Evolutionary conservation across 345 rosid species (phyloP).

Genomic region (Ceriops zippeliana): DNA sequence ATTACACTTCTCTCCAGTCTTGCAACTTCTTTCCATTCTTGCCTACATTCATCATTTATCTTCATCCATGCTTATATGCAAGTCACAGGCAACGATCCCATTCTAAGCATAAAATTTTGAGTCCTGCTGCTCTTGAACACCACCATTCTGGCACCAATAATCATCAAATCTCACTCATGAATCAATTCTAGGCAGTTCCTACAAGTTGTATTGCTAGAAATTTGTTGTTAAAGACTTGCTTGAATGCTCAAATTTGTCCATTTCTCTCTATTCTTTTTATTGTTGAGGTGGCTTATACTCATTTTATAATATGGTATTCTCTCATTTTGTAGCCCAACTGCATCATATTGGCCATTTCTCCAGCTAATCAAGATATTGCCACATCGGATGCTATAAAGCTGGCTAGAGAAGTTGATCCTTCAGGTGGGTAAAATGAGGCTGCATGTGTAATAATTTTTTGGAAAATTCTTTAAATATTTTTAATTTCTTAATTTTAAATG

Average conservation of each 20-base stretch:
- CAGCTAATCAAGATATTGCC: slow-evolving; percentile 99
- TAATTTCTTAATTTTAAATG: neutral
- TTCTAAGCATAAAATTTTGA: too few species aligned
- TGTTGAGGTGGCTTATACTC: slow-evolving; percentile 9
- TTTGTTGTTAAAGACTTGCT: too few species aligned
- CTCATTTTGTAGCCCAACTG: slow-evolving; percentile 74
- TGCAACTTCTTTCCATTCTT: too few species aligned
- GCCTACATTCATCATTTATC: too few species aligned
- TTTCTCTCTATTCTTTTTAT: neutral
- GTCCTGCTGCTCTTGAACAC: too few species aligned
- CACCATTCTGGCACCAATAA: too few species aligned
- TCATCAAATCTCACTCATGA: too few species aligned
- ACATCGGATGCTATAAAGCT: slow-evolving; percentile 99
- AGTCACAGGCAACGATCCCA: too few species aligned
- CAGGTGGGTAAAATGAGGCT: slow-evolving; percentile 48
- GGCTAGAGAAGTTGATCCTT: slow-evolving; percentile 98
- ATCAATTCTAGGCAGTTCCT: too few species aligned
- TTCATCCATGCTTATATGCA: too few species aligned
- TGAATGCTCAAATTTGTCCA: neutral
- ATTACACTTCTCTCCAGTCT: too few species aligned
- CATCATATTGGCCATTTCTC: slow-evolving; percentile 97
- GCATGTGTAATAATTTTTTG: slow-evolving; percentile 8
- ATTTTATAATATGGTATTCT: slow-evolving; percentile 15
- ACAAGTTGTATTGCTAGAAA: too few species aligned
- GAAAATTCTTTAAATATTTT: slow-evolving; percentile 1